A percentile compares a stretch with the other conserved stretches of the same genome.
phyloP scores from a whole-genome alignment of 75 land plant species.

The Cryptomeria japonica region DNA sequence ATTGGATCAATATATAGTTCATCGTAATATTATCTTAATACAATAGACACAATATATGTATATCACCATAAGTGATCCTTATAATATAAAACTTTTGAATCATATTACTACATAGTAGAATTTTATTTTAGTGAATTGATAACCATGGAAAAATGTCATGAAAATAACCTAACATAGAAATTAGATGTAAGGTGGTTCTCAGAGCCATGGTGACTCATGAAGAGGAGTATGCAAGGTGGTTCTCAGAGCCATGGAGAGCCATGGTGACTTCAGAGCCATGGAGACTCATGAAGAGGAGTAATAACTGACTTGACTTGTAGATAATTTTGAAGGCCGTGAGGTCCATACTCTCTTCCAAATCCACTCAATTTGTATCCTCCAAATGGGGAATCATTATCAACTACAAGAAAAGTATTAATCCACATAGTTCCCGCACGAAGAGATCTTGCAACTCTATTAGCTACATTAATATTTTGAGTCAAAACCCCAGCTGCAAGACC shows the following conservation, averaged over 20 bases:
- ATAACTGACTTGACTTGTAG: conserved; percentile 67
- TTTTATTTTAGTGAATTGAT: no score
- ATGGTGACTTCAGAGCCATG: no score
- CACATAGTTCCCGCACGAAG: conserved; percentile 38
- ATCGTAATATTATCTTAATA: no score
- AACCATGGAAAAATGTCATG: no score
- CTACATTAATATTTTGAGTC: conserved; percentile 24
- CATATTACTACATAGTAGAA: no score
- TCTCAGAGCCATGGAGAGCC: conserved; percentile 16
- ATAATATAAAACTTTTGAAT: no score
- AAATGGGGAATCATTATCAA: conserved; percentile 41
- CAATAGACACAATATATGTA: no score
- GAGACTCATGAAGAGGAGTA: conserved; percentile 57
- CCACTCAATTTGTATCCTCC: conserved; percentile 95
- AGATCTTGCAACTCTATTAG: conserved; percentile 32
- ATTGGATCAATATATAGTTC: no score
- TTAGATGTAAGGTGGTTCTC: neutral
- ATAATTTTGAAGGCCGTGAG: conserved; percentile 56
- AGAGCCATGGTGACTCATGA: conserved; percentile 76
- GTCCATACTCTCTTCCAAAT: conserved; percentile 65
- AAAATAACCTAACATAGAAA: neutral
- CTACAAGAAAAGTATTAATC: conserved; percentile 49
- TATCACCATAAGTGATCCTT: no score
- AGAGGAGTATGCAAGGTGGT: neutral
- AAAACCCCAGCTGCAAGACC: conserved; percentile 29